Base-by-base conservation (phyloP, 192 early-diverging fungal species). In the Mortierella hygrophila region DNA sequence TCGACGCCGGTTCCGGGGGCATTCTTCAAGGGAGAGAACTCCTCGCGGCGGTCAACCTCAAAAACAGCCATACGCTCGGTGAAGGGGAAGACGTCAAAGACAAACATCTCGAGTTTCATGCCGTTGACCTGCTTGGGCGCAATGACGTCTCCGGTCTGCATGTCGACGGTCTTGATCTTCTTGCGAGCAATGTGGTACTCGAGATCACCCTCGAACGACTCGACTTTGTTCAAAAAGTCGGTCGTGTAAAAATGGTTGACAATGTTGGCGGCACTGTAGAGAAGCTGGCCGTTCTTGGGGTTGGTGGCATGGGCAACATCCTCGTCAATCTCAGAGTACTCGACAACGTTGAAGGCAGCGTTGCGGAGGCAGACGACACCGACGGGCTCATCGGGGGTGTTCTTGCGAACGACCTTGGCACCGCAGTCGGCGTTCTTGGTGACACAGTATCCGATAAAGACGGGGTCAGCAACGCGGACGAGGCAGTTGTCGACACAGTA, bases 401-500 rank as follows among this genome's bases (percentile, higher is more conserved):
- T 83, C 88, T 99, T 99, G 83, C 95, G 96, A 29, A 99, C 97
- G 16, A 95, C 95, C 86, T 98, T 97, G 60, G 94, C 97, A 74
- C 98, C 97, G 89, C 97, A 98, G 75, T 97, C 96, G 79, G 97
- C 95, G 70, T 94, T 92, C 72, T 96, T 95, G 29, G 89, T 91
- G 32, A 97, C 92, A 79, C 96, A 95, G 90, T 98, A 98, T 47
- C 97, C 98, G 82, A 98, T 91, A 75, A 99, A 99, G 35, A 95
- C 93, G 32, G 98, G 98, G 87, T 98, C 97, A 8, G 97, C 97
- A n/a, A 99, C 98, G 68, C 96, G 95, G 79, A 97, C 97, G 46
- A 99, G 91, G 78, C 97, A 99, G 88, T 99, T 99, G 90, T 99
- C 98, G 23, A 99, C 97, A 87, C 97, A 97, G 93, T 99, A 99